phyloP scores from a whole-genome alignment of 495 filamentous ascomycete genomes.

The Aspergillus sclerotiicarbonarius region DNA sequence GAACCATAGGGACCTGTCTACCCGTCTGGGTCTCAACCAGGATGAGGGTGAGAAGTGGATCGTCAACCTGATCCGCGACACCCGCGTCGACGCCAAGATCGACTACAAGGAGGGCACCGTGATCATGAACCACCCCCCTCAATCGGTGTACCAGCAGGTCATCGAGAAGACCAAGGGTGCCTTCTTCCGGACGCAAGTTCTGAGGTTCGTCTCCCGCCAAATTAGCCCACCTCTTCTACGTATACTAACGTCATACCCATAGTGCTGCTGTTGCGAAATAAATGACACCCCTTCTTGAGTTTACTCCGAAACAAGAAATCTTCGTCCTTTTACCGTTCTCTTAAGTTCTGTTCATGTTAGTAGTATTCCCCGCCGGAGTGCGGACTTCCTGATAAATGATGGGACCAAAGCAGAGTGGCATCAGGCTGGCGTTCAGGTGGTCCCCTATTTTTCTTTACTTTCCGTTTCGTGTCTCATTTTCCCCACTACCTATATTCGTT shows the following conservation, averaged over 20 bases:
- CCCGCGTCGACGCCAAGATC: conserved; percentile 95
- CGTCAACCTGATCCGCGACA: conserved; percentile 97
- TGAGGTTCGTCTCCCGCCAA: conserved; percentile 45
- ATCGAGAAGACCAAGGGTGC: conserved; percentile 95
- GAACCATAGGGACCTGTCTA: conserved; percentile 72
- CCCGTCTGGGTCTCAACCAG: conserved; percentile 80
- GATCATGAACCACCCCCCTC: conserved; percentile 98
- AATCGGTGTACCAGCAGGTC: conserved; percentile 97
- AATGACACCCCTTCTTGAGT: conserved; percentile 21
- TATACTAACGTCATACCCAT: conserved; percentile 1
- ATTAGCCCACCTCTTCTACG: neutral
- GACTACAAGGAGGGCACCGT: conserved; percentile 98
- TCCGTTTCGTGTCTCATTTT: conserved; percentile 26
- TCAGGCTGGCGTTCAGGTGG: conserved; percentile 53
- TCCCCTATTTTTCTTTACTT: conserved; percentile 40
- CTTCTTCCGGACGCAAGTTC: conserved; percentile 82
- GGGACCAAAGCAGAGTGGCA: conserved; percentile 47
- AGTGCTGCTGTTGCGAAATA: conserved; percentile 53
- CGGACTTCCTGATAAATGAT: conserved; percentile 34
- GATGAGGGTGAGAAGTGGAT: conserved; percentile 99
- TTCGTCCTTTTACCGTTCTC: conserved; percentile 35
- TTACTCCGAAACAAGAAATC: conserved; percentile 30
- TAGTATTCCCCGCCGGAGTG: conserved; percentile 40
- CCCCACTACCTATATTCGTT: conserved; percentile 4
- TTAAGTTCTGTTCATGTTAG: conserved; percentile 42